A percentile compares a stretch with the other conserved stretches of the same genome.
phyloP scores from a whole-genome alignment of 2,329 filamentous ascomycete species.

The Rhynchosporium agropyri region DNA sequence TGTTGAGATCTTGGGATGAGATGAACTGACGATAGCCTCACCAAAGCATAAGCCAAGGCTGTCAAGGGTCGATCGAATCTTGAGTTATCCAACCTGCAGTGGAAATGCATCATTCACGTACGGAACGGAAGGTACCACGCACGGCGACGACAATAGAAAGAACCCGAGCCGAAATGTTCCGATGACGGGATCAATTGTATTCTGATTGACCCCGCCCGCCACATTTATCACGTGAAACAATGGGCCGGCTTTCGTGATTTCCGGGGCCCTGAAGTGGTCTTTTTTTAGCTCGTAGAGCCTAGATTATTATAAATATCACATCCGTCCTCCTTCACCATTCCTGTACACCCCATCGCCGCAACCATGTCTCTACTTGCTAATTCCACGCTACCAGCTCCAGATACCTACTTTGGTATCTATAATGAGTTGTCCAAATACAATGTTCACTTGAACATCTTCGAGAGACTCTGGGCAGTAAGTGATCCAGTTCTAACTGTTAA shows the following conservation, averaged over 20 bases:
- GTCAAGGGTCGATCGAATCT: background rate
- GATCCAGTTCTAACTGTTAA: conserved; percentile 21
- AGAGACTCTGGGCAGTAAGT: conserved; percentile 85
- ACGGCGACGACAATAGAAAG: too few species aligned
- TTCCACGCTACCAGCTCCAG: conserved; percentile 38
- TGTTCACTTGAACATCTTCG: conserved; percentile 76
- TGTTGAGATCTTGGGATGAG: too few species aligned
- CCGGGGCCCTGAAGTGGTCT: conserved; percentile 17
- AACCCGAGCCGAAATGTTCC: too few species aligned
- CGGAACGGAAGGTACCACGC: too few species aligned
- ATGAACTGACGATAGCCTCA: too few species aligned
- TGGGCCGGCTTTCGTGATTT: conserved; percentile 15
- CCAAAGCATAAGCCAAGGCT: too few species aligned
- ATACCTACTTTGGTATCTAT: conserved; percentile 57
- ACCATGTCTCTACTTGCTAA: conserved; percentile 36
- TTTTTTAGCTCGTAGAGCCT: conserved; percentile 20
- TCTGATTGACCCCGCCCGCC: background rate
- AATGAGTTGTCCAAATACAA: conserved; percentile 72
- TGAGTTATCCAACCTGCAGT: background rate
- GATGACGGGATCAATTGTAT: background rate
- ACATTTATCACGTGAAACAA: too few species aligned
- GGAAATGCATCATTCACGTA: too few species aligned
- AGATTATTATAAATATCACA: conserved; percentile 17
- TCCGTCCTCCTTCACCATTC: conserved; percentile 12
- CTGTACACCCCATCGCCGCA: conserved; percentile 15